Evolutionary conservation across 768 basidiomycete genomes (phyloP).

Genomic region (Russula brevipes): DNA sequence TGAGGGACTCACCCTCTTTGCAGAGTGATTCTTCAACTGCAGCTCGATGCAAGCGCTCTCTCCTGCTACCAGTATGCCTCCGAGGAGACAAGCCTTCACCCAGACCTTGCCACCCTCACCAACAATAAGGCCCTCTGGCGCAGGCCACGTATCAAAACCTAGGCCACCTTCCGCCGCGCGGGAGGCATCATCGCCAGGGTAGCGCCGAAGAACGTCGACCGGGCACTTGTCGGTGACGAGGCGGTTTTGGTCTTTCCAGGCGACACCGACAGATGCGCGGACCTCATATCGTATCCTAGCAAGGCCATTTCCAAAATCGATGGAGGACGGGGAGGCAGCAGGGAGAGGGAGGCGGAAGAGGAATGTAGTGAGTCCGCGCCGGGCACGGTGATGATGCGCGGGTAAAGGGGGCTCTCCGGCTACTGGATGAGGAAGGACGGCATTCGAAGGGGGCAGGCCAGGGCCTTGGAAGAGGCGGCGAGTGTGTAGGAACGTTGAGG

Average conservation of each 20-base stretch:
- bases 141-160: constrained; percentile 29
- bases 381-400: constrained; percentile 61
- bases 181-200: background rate
- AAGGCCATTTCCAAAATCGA: constrained; percentile 63
- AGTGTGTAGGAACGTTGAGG: constrained; percentile 67
- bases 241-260: constrained; percentile 68
- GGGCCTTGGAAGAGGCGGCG: constrained; percentile 76
- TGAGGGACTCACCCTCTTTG: constrained; percentile 55
- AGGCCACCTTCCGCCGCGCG: constrained; percentile 31
- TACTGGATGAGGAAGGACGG: constrained; percentile 59
- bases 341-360: constrained; percentile 75
- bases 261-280: constrained; percentile 63
- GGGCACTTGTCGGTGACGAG: constrained; percentile 59
- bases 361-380: constrained; percentile 73
- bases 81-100: constrained; percentile 63
- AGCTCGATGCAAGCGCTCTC: constrained; percentile 68
- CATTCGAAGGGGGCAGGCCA: constrained; percentile 77
- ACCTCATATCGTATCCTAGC: constrained; percentile 71
- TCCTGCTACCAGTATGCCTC: constrained; percentile 59
- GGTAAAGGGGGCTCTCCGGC: constrained; percentile 60
- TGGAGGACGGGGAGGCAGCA: constrained; percentile 58
- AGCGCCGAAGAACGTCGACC: constrained; percentile 58
- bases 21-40: constrained; percentile 76
- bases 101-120: constrained; percentile 79
- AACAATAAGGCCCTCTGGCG: constrained; percentile 57